Evolutionary conservation across 192 early-diverging fungal genomes (phyloP).

Genomic region (Coemansia sp.): DNA sequence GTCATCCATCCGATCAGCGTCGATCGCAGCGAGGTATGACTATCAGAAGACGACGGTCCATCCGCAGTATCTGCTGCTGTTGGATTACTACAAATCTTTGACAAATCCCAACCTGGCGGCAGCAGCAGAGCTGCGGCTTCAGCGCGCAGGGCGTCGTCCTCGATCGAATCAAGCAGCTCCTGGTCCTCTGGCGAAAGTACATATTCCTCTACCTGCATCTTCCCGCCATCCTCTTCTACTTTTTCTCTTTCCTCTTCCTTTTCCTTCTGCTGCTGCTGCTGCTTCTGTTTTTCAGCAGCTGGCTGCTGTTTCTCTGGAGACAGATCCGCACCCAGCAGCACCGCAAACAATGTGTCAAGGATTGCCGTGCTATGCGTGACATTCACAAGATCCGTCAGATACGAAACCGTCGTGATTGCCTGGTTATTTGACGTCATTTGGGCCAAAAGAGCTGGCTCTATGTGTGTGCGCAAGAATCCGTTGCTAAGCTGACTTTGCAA

Average conservation of each 20-base stretch:
- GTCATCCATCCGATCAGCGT: conserved; percentile 51
- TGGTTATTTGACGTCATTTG: conserved; percentile 27
- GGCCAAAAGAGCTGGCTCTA: conserved; percentile 36
- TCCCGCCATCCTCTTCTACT: background rate
- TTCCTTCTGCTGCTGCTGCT: background rate
- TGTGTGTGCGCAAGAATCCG: conserved; percentile 42
- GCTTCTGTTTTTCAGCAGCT: background rate
- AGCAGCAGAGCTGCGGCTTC: conserved; percentile 42
- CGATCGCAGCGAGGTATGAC: conserved; percentile 13
- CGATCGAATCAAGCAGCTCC: conserved; percentile 36
- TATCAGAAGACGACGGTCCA: background rate
- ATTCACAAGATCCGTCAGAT: conserved; percentile 40
- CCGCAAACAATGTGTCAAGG: conserved; percentile 42
- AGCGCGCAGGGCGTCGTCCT: conserved; percentile 45
- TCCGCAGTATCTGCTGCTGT: background rate
- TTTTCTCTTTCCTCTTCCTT: background rate
- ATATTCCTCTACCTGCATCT: background rate
- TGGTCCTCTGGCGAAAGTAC: conserved; percentile 36
- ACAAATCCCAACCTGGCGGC: conserved; percentile 15
- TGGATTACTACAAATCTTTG: background rate
- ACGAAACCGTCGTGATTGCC: conserved; percentile 41
- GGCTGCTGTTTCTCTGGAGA: conserved; percentile 33
- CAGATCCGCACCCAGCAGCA: conserved; percentile 42
- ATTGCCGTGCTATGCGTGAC: conserved; percentile 33
- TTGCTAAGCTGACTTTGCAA: conserved; percentile 42